A percentile compares a stretch with the other conserved stretches of the same genome.
phyloP scores from a whole-genome alignment of 352 stramenopile species.

The Globisporangium radiosum region DNA sequence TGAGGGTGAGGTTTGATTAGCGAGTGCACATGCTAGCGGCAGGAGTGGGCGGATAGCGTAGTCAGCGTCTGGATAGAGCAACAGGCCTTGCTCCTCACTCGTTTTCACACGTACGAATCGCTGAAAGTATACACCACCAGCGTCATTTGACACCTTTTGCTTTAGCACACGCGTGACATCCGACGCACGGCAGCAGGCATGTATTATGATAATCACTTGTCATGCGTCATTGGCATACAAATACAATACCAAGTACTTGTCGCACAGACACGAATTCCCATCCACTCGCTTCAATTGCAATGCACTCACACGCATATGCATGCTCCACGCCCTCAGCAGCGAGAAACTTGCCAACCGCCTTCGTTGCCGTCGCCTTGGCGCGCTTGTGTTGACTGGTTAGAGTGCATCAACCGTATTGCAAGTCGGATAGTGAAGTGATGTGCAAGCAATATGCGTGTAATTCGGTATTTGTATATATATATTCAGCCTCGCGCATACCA shows the following conservation, averaged over 20 bases:
- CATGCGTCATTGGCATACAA: no score
- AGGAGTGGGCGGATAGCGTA: no score
- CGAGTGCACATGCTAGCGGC: no score
- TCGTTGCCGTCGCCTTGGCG: neutral
- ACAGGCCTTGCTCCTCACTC: no score
- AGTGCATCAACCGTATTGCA: neutral
- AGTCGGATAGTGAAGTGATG: neutral
- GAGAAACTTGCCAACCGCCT: neutral
- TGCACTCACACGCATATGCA: conserved; percentile 1
- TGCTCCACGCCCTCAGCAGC: neutral
- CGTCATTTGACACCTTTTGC: no score
- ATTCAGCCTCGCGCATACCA: neutral
- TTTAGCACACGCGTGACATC: no score
- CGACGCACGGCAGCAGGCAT: no score
- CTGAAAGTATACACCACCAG: no score
- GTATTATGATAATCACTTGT: no score
- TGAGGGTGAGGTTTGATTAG: no score
- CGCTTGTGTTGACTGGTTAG: neutral
- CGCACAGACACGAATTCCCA: neutral
- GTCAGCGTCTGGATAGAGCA: no score
- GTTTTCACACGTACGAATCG: no score
- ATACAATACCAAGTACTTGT: neutral
- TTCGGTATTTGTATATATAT: neutral
- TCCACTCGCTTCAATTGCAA: neutral
- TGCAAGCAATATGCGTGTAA: neutral